Evolutionary conservation across 768 basidiomycete species (phyloP).

Genomic region (Aureoboletus auriporus): DNA sequence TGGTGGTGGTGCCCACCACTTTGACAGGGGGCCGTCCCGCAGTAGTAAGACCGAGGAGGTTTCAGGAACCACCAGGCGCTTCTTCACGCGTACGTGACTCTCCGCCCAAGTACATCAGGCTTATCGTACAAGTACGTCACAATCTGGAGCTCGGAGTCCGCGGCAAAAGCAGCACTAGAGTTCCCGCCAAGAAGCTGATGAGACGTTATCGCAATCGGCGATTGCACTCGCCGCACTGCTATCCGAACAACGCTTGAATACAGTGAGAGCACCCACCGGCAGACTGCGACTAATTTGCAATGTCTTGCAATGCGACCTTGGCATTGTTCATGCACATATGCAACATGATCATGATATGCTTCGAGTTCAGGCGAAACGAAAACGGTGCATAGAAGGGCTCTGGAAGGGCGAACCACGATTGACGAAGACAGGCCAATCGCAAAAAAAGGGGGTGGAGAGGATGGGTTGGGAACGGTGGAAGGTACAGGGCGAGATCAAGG

Average conservation of each 20-base stretch:
- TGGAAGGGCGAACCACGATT: constrained; percentile 5
- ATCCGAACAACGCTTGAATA: constrained; percentile 38
- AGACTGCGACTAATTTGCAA: constrained; percentile 10
- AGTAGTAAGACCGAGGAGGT: constrained; percentile 15
- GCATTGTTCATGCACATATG: constrained; percentile 12
- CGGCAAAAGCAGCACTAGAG: constrained; percentile 11
- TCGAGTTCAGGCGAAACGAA: constrained; percentile 11
- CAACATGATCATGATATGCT: neutral
- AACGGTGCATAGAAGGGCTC: constrained; percentile 2
- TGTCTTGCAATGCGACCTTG: constrained; percentile 11
- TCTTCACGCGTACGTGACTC: constrained; percentile 9
- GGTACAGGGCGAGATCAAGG: neutral
- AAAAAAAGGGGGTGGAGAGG: neutral
- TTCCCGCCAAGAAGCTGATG: constrained; percentile 13
- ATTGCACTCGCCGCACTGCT: constrained; percentile 50
- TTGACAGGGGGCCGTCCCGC: constrained; percentile 18
- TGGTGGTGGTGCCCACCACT: constrained; percentile 17
- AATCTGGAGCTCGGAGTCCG: constrained; percentile 2
- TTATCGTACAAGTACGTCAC: neutral
- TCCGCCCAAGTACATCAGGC: neutral
- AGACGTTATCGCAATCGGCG: constrained; percentile 33
- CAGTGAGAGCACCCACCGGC: neutral
- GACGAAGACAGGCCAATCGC: constrained; percentile 7
- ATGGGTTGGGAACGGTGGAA: too few species aligned
- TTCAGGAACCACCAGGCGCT: constrained; percentile 12